A percentile compares a stretch with the other conserved stretches of the same genome.
Conservation (phyloP, 164 flowering plant genomes). For the Protea cynaroides region DNA sequence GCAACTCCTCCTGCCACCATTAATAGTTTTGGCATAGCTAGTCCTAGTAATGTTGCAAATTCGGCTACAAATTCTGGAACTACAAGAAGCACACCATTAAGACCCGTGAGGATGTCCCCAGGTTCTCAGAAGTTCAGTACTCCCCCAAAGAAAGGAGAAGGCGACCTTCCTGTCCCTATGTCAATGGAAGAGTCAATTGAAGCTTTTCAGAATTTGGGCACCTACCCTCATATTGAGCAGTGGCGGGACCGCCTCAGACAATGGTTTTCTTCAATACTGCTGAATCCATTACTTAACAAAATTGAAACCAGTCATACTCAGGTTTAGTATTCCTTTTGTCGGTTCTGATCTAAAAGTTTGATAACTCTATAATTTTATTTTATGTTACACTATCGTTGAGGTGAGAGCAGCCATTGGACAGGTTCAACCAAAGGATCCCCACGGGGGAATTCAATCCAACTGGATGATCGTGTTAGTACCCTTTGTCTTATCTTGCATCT, state of each 20-base stretch:
- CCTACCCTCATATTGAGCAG: constrained; percentile 85
- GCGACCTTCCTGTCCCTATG: constrained; percentile 84
- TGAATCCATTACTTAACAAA: constrained; percentile 74
- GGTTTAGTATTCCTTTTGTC: constrained; percentile 32
- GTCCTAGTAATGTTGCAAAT: constrained; percentile 46
- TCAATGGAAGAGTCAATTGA: constrained; percentile 79
- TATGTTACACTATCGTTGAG: background rate
- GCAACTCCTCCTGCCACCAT: constrained; percentile 73
- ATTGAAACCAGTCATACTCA: constrained; percentile 79
- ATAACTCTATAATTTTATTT: background rate
- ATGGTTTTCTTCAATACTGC: constrained; percentile 83
- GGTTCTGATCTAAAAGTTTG: background rate
- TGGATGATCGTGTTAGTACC: background rate
- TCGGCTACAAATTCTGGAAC: constrained; percentile 75
- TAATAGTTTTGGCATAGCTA: constrained; percentile 49
- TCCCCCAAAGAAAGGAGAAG: constrained; percentile 93
- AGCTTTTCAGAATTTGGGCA: constrained; percentile 67
- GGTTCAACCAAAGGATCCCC: background rate
- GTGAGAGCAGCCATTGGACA: background rate
- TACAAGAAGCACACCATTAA: constrained; percentile 78
- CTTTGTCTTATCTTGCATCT: background rate
- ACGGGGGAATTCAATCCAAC: too few relatives aligned
- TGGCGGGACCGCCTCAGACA: constrained; percentile 93
- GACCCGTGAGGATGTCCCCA: constrained; percentile 96
- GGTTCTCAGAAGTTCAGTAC: constrained; percentile 82